These are phyloP conservation scores for Earliella scabrosa DNA, from an alignment of 1,284 basidiomycete species.

Conservation along the genomic window DNA sequence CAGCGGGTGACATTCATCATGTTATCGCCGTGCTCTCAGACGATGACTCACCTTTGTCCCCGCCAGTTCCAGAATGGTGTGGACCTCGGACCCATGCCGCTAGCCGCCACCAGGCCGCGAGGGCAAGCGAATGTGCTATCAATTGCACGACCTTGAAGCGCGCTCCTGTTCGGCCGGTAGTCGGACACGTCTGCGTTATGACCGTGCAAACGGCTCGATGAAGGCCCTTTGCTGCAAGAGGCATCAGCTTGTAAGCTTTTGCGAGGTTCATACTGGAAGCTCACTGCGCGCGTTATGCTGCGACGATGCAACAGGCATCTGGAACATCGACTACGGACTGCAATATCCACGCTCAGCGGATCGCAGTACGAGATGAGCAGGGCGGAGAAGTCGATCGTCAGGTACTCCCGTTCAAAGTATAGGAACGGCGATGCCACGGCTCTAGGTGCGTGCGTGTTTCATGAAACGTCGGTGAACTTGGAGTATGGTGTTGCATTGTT, in stretches of 20 bases:
- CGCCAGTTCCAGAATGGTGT: neutral
- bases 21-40: neutral
- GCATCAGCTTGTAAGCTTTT: no score
- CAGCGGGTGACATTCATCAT: neutral
- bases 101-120: neutral
- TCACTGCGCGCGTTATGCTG: neutral
- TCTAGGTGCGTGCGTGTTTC: neutral
- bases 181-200: no score
- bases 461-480: no score
- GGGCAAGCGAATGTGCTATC: neutral
- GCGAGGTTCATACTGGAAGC: neutral
- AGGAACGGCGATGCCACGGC: neutral
- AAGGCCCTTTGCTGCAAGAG: no score
- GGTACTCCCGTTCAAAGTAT: neutral
- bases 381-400: neutral
- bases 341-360: neutral
- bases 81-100: neutral
- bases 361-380: neutral
- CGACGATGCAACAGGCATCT: neutral
- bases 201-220: no score
- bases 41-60: neutral
- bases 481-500: no score
- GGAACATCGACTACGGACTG: neutral
- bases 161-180: no score
- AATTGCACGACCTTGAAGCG: no score